Evolutionary conservation across 805 yeast genomes (phyloP).

Genomic region (Metschnikowia rubicola): DNA sequence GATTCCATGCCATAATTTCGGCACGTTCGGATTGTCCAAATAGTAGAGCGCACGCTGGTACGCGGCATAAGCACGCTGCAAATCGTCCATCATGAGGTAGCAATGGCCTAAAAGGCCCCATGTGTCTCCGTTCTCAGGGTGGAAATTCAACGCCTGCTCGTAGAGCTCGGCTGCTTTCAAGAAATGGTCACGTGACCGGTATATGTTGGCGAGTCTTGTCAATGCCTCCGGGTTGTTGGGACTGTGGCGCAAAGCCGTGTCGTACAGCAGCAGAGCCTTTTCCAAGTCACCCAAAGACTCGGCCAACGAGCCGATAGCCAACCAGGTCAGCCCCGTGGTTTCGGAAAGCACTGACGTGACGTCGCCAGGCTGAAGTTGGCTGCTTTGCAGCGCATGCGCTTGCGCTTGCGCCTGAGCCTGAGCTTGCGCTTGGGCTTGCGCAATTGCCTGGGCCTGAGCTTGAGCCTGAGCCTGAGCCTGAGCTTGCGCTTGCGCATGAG

Average conservation of each 20-base stretch:
- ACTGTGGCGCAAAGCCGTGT: conserved; percentile 78
- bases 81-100: conserved; percentile 92
- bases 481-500: conserved; percentile 15
- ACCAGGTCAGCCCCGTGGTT: conserved; percentile 82
- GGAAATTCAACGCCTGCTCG: conserved; percentile 76
- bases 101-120: conserved; percentile 98
- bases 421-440: conserved; percentile 13
- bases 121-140: conserved; percentile 89
- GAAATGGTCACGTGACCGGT: conserved; percentile 84
- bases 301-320: conserved; percentile 84
- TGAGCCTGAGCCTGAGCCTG: conserved; percentile 12
- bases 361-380: conserved; percentile 11
- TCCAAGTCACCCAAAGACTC: conserved; percentile 87
- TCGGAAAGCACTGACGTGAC: conserved; percentile 24
- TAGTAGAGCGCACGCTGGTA: conserved; percentile 94
- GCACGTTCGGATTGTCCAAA: conserved; percentile 88
- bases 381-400: conserved; percentile 8
- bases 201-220: conserved; percentile 81
- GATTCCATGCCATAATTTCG: conserved; percentile 97
- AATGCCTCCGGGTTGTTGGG: conserved; percentile 85
- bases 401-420: conserved; percentile 13
- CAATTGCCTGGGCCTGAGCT: conserved; percentile 12
- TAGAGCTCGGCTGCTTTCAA: conserved; percentile 93
- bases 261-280: conserved; percentile 84
- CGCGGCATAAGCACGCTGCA: conserved; percentile 92